These are phyloP conservation scores for Phytophthora europaea DNA, from an alignment of 352 stramenopile genomes.

Conservation along the genomic window DNA sequence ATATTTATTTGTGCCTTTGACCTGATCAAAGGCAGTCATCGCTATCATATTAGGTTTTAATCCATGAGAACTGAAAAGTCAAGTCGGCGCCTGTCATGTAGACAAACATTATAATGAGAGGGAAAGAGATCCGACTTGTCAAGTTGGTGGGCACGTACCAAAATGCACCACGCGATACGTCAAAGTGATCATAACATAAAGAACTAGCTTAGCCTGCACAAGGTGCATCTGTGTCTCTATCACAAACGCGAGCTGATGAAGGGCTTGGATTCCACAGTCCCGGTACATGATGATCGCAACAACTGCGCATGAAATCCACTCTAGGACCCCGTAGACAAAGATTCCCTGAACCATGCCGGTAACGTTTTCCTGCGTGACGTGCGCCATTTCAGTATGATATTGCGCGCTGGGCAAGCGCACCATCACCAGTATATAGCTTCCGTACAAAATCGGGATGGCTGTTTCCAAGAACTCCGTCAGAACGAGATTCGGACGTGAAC, in stretches of 20 bases:
- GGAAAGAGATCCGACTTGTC: neutral
- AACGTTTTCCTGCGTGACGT: neutral
- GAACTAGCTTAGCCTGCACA: conserved; percentile 23
- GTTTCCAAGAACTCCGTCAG: neutral
- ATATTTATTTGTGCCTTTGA: neutral
- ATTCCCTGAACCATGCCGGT: neutral
- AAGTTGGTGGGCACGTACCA: neutral
- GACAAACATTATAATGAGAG: too few relatives aligned
- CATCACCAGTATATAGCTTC: neutral
- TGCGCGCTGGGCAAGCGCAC: neutral
- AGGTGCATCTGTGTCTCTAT: conserved; percentile 23
- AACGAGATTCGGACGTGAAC: neutral
- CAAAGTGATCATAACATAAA: conserved; percentile 18
- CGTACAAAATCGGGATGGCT: neutral
- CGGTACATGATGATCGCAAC: conserved; percentile 6
- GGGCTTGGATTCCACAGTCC: neutral
- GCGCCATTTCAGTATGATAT: neutral
- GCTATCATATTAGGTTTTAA: neutral
- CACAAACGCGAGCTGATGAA: conserved; percentile 22
- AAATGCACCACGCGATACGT: conserved; percentile 3
- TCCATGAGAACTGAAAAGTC: conserved; percentile 3
- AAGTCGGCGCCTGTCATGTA: neutral
- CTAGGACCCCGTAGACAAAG: neutral
- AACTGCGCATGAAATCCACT: neutral
- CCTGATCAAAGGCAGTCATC: too few relatives aligned